Evolutionary conservation across 352 stramenopile genomes (phyloP).

Genomic region (Globisporangium nunn): DNA sequence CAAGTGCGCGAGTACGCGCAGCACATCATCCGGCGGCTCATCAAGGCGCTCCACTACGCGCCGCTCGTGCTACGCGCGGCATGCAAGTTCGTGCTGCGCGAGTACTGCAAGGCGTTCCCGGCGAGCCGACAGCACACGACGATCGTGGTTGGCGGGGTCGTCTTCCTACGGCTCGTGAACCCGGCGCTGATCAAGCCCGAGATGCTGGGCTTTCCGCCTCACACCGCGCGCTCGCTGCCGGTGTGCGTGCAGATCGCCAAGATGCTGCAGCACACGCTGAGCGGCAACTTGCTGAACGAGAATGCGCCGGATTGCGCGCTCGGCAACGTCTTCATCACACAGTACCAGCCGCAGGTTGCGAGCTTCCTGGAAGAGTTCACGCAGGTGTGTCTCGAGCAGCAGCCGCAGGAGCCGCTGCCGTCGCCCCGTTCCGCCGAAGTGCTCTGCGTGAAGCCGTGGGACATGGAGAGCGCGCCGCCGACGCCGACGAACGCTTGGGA

Average conservation of each 20-base stretch:
- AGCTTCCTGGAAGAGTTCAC: conserved; percentile 58
- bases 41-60: conserved; percentile 65
- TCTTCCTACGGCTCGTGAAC: conserved; percentile 74
- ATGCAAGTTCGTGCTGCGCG: conserved; percentile 60
- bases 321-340: conserved; percentile 57
- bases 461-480: conserved; percentile 20
- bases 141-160: conserved; percentile 68
- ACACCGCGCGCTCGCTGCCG: conserved; percentile 41
- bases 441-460: conserved; percentile 16
- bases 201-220: conserved; percentile 62
- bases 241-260: conserved; percentile 73
- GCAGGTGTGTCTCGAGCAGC: conserved; percentile 26
- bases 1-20: conserved; percentile 52
- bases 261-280: conserved; percentile 71
- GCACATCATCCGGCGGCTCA: conserved; percentile 56
- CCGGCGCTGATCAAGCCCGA: conserved; percentile 79
- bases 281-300: conserved; percentile 42
- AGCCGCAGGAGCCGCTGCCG: conserved; percentile 1
- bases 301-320: conserved; percentile 33
- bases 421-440: conserved; percentile 13
- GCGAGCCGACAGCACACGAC: conserved; percentile 43
- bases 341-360: conserved; percentile 55
- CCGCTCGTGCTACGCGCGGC: conserved; percentile 64
- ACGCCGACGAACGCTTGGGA: conserved; percentile 28
- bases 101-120: conserved; percentile 70